Percentiles rank a stretch among this genome's conserved stretches.
Conservation (phyloP, 129 eudicot species). For the Mikania micrantha region DNA sequence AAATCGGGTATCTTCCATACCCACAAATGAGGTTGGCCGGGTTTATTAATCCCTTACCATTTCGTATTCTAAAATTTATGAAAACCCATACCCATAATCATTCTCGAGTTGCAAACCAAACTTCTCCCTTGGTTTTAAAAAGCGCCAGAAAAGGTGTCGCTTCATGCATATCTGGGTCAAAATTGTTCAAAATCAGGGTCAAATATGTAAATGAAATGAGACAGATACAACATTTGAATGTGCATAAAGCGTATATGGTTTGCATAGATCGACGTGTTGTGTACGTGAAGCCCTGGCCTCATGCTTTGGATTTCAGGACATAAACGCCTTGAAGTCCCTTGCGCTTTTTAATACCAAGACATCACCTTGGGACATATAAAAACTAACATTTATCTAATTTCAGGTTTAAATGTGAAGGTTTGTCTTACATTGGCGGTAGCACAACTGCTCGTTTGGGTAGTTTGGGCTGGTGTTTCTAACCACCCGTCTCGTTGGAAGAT, state of each 20-base stretch:
- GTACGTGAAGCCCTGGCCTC: too few species aligned
- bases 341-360: background rate
- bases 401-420: slow-evolving; percentile 75
- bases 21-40: too few species aligned
- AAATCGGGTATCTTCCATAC: background rate
- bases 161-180: too few species aligned
- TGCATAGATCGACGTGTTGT: too few species aligned
- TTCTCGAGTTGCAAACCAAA: background rate
- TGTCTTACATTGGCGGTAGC: slow-evolving; percentile 45
- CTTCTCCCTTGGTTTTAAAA: background rate
- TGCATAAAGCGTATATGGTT: too few species aligned
- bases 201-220: too few species aligned
- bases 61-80: background rate
- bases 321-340: too few species aligned
- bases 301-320: too few species aligned
- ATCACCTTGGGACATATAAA: background rate
- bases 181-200: too few species aligned
- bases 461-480: slow-evolving; percentile 63
- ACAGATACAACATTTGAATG: too few species aligned
- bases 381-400: slow-evolving; percentile 7
- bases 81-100: background rate
- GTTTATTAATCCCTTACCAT: background rate
- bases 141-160: too few species aligned
- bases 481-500: slow-evolving; percentile 81
- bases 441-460: slow-evolving; percentile 65